These are phyloP conservation scores for Epichloe scottii DNA, from an alignment of 2,329 filamentous ascomycete species.

Conservation along the genomic window DNA sequence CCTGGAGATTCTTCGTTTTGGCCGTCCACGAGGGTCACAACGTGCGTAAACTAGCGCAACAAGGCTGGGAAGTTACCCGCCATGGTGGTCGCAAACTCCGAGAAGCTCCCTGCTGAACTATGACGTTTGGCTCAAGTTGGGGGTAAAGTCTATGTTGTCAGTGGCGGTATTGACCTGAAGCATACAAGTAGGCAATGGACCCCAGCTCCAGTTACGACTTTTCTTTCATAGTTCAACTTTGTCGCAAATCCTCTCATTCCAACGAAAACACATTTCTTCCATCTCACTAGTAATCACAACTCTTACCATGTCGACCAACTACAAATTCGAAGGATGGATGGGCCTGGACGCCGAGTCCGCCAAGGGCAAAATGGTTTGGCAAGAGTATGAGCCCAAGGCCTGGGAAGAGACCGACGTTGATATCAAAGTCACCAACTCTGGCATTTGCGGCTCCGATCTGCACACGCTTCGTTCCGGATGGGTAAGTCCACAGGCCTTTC, in stretches of 20 bases:
- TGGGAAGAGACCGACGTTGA: conserved; percentile 56
- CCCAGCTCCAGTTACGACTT: not conserved
- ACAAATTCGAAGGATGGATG: conserved; percentile 41
- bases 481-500: conserved; percentile 15
- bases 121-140: not conserved
- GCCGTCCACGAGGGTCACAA: too few relatives aligned
- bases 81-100: too few relatives aligned
- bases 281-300: not conserved
- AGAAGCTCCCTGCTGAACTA: not conserved
- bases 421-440: conserved; percentile 52
- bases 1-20: too few relatives aligned
- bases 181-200: not conserved
- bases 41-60: too few relatives aligned
- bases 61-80: too few relatives aligned
- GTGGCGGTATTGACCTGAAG: not conserved
- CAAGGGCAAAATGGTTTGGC: conserved; percentile 42
- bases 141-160: not conserved
- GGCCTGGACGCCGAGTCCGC: conserved; percentile 27
- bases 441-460: conserved; percentile 51
- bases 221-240: not conserved
- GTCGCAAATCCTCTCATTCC: not conserved
- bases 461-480: conserved; percentile 46
- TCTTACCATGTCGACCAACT: conserved; percentile 16
- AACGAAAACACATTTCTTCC: not conserved
- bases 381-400: conserved; percentile 47